Percentiles rank a stretch among this genome's conserved stretches.
phyloP scores from a whole-genome alignment of 371 early-diverging fungal genomes.

The Rhizopus stolonifer region DNA sequence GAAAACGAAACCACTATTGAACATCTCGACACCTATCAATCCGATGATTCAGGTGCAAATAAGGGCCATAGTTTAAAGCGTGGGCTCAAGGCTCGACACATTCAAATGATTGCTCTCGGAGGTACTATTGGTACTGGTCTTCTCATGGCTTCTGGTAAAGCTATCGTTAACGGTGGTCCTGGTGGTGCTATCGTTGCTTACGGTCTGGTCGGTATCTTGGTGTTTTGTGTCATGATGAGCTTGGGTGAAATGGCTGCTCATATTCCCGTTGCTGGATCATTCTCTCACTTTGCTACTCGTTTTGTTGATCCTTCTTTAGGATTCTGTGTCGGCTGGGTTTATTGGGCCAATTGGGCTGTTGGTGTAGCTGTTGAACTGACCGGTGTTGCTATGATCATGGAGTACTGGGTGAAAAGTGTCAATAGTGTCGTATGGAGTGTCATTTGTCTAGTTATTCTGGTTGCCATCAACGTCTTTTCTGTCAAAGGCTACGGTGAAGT shows the following conservation, averaged over 20 bases:
- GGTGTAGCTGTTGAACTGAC: constrained; percentile 80
- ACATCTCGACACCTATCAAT: constrained; percentile 15
- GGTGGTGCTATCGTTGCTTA: constrained; percentile 78
- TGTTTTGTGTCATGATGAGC: constrained; percentile 80
- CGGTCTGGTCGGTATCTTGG: constrained; percentile 73
- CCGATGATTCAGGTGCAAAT: constrained; percentile 6
- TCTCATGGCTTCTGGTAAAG: constrained; percentile 84
- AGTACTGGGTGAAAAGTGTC: constrained; percentile 73
- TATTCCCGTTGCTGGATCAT: constrained; percentile 82
- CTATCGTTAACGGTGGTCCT: constrained; percentile 74
- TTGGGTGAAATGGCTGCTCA: constrained; percentile 88
- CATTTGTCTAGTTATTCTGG: constrained; percentile 58
- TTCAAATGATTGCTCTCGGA: constrained; percentile 66
- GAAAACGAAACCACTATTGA: constrained; percentile 24
- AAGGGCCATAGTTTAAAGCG: constrained; percentile 28
- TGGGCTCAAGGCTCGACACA: constrained; percentile 55
- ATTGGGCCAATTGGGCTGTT: constrained; percentile 86
- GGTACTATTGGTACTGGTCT: constrained; percentile 78
- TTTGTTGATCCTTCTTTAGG: constrained; percentile 84
- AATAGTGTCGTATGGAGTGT: constrained; percentile 61
- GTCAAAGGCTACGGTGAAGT: constrained; percentile 73
- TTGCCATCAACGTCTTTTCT: constrained; percentile 62
- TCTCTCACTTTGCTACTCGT: constrained; percentile 80
- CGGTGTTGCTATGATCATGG: constrained; percentile 77
- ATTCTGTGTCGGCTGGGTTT: constrained; percentile 75